Base-by-base conservation (phyloP, 2,329 filamentous ascomycete species). In the Pseudopyricularia javanii region DNA sequence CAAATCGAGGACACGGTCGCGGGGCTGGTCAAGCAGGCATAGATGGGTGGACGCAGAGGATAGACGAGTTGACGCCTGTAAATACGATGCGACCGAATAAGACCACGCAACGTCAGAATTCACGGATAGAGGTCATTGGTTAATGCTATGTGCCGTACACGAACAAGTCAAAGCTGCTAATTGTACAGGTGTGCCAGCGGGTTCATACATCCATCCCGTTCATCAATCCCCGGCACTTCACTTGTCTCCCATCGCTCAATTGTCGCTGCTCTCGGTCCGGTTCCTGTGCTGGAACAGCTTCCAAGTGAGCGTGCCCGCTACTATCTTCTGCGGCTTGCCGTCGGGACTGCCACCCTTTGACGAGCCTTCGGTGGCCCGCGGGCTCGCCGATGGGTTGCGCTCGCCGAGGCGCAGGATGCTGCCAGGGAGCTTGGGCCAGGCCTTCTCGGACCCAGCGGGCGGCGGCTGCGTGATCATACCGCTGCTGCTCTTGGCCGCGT, bases 1-100 rank as follows among this genome's bases (percentile, higher is more conserved):
- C 72, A 82, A 65, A 79, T 82, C 57, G 79, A 82, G 66, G 77
- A 81, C 9, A 63, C 78, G 2, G 75, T 82, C 33, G 69, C 76
- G 40, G 69, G 70, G 34, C 66, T 82, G 54, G 78, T 82, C 49
- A 76, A 76, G 70, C 62, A 59, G 40, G 37, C 17, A 14, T 28
- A 26, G 24, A 26, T 17, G 34, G 17, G 7, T 22, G 22, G n/a
- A 20, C 17, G 15, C 20, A 3, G 24, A 4, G 40, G 40, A 22
- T 11, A 50, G 11, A 12, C 7, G 17, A 11, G 11, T 4, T 5
- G 30, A 35, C 22, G 9, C 48, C 9, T 22, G 48, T 50, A 50
- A 11, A 50, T 50, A 49, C 20, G 14, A 26, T 12, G 12, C 40
- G 22, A 45, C 40, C 15, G 22, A 9, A 43, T 43, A 43, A n/a